Percentiles rank a stretch among this genome's conserved stretches.
Conservation (phyloP, 495 filamentous ascomycete genomes). For the Penicillium waksmanii region DNA sequence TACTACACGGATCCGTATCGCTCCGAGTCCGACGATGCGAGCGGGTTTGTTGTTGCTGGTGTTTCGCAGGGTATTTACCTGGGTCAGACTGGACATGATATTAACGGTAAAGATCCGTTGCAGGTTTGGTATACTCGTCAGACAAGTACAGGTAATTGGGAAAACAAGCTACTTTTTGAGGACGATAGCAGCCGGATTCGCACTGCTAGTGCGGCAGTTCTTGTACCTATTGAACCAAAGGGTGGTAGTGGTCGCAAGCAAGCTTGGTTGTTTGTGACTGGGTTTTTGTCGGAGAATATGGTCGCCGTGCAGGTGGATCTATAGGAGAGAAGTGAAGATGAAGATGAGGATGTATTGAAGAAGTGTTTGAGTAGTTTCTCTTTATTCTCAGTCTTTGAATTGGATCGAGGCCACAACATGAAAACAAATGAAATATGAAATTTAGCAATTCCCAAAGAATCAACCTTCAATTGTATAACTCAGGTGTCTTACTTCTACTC, state of each 20-base stretch:
- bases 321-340: constrained; percentile 17
- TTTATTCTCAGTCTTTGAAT: no score
- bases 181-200: constrained; percentile 60
- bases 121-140: constrained; percentile 53
- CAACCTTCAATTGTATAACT: no score
- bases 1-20: constrained; percentile 55
- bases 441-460: no score
- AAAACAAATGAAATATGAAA: no score
- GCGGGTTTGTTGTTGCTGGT: constrained; percentile 59
- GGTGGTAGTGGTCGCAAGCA: constrained; percentile 42
- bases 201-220: constrained; percentile 53
- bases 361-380: no score
- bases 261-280: constrained; percentile 63
- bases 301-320: constrained; percentile 59
- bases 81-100: constrained; percentile 33
- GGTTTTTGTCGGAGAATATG: constrained; percentile 56
- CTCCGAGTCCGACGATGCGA: constrained; percentile 45
- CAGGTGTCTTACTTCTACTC: no score
- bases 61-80: constrained; percentile 46
- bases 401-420: no score
- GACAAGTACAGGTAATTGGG: constrained; percentile 34
- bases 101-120: constrained; percentile 43
- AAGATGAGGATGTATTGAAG: not conserved
- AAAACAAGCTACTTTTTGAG: constrained; percentile 55
- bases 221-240: constrained; percentile 53